Conservation (phyloP, 2,329 filamentous ascomycete species). For the Cryphonectria radicalis region DNA sequence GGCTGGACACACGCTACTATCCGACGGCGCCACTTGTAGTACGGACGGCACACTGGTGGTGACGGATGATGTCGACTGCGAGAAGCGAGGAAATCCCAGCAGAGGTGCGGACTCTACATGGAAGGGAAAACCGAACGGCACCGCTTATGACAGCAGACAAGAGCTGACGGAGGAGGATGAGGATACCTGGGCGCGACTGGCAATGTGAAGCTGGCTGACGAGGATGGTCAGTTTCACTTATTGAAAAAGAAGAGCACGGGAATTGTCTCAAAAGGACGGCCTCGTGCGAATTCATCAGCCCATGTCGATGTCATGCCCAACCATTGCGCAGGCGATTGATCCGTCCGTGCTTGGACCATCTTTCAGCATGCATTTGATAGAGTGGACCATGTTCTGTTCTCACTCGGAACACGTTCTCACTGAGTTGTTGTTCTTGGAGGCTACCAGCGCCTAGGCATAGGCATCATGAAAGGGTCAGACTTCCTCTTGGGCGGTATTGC, state of each 20-base stretch:
- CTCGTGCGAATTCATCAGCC: background rate
- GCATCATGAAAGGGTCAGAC: background rate
- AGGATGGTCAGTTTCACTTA: background rate
- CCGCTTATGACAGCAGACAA: constrained; percentile 21
- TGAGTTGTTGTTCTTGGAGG: background rate
- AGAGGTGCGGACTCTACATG: background rate
- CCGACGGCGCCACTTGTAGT: background rate
- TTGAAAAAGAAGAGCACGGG: background rate
- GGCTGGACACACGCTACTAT: background rate
- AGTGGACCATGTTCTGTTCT: background rate
- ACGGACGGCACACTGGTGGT: constrained; percentile 7
- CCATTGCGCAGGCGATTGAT: background rate
- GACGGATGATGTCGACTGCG: background rate
- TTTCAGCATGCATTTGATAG: background rate
- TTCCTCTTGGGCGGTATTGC: background rate
- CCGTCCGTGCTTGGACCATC: background rate
- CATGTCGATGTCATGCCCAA: background rate
- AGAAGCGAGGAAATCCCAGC: background rate
- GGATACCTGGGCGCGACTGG: constrained; percentile 26
- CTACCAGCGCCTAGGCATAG: background rate
- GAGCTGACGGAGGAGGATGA: constrained; percentile 27
- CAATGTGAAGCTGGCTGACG: constrained; percentile 17
- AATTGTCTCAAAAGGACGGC: no score
- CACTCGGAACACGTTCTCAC: background rate
- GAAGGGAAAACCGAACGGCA: constrained; percentile 25